These are phyloP conservation scores for Diplodia sapinea DNA, from an alignment of 2,329 filamentous ascomycete genomes.

Conservation along the genomic window DNA sequence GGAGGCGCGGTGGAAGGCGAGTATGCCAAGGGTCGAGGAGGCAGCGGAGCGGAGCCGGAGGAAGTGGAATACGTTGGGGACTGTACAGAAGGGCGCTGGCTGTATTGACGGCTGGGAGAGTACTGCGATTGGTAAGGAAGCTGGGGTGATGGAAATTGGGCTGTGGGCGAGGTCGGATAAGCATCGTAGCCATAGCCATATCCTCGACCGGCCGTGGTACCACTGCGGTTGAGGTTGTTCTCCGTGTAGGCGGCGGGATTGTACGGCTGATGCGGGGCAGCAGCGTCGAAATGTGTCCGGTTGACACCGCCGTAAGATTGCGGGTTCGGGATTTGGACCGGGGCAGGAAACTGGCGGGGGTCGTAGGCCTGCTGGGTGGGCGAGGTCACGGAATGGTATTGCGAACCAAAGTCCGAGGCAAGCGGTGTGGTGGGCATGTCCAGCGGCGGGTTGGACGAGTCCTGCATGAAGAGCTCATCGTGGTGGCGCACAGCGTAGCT, in stretches of 20 bases:
- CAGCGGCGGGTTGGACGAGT: constrained; percentile 38
- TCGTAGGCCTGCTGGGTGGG: constrained; percentile 59
- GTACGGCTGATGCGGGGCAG: constrained; percentile 48
- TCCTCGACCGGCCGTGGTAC: constrained; percentile 43
- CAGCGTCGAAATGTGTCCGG: constrained; percentile 43
- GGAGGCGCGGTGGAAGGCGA: constrained; percentile 43
- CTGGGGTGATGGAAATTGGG: constrained; percentile 23
- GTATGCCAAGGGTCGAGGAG: constrained; percentile 39
- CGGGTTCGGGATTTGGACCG: constrained; percentile 62
- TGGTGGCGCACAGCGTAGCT: constrained; percentile 47
- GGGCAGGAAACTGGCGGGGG: constrained; percentile 64
- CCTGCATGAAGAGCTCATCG: constrained; percentile 69
- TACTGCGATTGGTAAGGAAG: constrained; percentile 25
- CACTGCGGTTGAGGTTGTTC: constrained; percentile 37
- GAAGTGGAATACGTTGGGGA: constrained; percentile 31
- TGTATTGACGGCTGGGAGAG: constrained; percentile 36
- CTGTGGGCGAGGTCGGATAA: constrained; percentile 33
- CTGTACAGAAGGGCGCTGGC: constrained; percentile 26
- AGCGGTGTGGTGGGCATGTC: constrained; percentile 32
- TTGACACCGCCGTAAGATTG: constrained; percentile 60
- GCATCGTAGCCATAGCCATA: constrained; percentile 41
- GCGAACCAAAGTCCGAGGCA: constrained; percentile 58
- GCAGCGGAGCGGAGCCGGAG: constrained; percentile 26
- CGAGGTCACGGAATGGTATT: constrained; percentile 55
- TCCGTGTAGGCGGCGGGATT: constrained; percentile 54